Conservation (phyloP, 73 alveolate genomes). For the Paramecium caudatum region DNA sequence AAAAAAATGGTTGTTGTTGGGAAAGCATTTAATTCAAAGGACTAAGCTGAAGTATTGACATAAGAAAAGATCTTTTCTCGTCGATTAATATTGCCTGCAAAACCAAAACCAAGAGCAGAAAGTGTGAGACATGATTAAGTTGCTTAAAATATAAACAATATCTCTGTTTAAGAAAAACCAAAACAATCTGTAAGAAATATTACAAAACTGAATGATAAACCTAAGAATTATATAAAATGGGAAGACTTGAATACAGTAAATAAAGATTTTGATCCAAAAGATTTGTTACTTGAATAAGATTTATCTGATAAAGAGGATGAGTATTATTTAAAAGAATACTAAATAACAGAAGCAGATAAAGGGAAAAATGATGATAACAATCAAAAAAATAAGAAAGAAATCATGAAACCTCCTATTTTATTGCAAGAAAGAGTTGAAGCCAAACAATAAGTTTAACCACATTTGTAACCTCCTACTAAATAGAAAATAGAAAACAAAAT, state of each 20-base stretch:
- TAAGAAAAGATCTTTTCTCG: background rate
- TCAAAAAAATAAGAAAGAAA: too few species aligned
- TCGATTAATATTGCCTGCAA: background rate
- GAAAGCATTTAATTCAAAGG: background rate
- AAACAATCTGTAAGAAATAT: background rate
- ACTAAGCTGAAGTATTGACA: background rate
- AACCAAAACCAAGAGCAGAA: background rate
- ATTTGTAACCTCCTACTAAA: too few species aligned
- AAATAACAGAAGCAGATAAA: background rate
- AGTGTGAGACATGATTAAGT: background rate
- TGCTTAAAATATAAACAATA: background rate
- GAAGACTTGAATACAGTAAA: background rate
- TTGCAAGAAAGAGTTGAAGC: too few species aligned
- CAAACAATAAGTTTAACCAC: too few species aligned
- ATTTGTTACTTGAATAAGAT: constrained; percentile 19
- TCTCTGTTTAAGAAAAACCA: background rate
- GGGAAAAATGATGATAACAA: background rate
- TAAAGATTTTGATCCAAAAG: constrained; percentile 53
- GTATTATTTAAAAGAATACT: background rate
- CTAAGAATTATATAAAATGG: constrained; percentile 9
- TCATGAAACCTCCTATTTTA: too few species aligned
- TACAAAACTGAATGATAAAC: background rate
- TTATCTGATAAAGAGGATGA: constrained; percentile 47
- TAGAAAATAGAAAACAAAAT: too few species aligned
- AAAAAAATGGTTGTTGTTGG: background rate